phyloP scores from a whole-genome alignment of 768 basidiomycete genomes.

The Rhodotorula paludigena region DNA sequence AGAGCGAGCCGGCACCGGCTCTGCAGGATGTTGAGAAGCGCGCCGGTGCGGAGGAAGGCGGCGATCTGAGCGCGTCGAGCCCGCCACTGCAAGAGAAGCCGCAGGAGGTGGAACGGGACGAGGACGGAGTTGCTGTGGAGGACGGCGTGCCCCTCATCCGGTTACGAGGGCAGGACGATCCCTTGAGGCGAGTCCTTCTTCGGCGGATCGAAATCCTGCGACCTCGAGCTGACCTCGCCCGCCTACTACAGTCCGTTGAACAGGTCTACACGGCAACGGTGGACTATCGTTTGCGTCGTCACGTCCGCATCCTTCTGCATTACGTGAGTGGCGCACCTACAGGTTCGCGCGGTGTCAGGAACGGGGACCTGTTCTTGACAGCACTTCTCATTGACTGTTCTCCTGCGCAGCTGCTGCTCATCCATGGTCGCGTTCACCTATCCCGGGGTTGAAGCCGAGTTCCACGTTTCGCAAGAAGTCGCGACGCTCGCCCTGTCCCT shows the following conservation, averaged over 20 bases:
- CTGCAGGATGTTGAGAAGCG: slow-evolving; percentile 2
- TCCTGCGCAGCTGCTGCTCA: slow-evolving; percentile 4
- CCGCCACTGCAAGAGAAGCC: background rate
- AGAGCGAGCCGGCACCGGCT: background rate
- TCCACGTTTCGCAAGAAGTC: slow-evolving; percentile 58
- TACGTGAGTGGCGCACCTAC: slow-evolving; percentile 12
- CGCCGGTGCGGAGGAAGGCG: background rate
- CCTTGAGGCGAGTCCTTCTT: background rate
- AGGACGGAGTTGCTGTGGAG: slow-evolving; percentile 28
- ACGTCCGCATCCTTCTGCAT: slow-evolving; percentile 32
- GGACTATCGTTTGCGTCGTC: slow-evolving; percentile 43
- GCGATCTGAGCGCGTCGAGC: background rate
- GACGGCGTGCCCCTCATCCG: slow-evolving; percentile 28
- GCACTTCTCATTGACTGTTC: background rate
- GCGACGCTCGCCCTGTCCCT: slow-evolving; percentile 44
- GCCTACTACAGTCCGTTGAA: slow-evolving; percentile 31
- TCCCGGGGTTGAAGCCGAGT: slow-evolving; percentile 50
- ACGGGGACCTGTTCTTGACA: too few relatives aligned
- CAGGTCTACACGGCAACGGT: slow-evolving; percentile 29
- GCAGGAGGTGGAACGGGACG: background rate
- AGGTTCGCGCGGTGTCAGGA: too few relatives aligned
- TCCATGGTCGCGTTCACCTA: slow-evolving; percentile 31
- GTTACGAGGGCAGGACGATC: slow-evolving; percentile 21
- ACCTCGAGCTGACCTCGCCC: background rate
- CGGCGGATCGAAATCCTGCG: background rate